These are phyloP conservation scores for Pestalotiopsis sp. DNA, from an alignment of 2,329 filamentous ascomycete species.

Conservation along the genomic window DNA sequence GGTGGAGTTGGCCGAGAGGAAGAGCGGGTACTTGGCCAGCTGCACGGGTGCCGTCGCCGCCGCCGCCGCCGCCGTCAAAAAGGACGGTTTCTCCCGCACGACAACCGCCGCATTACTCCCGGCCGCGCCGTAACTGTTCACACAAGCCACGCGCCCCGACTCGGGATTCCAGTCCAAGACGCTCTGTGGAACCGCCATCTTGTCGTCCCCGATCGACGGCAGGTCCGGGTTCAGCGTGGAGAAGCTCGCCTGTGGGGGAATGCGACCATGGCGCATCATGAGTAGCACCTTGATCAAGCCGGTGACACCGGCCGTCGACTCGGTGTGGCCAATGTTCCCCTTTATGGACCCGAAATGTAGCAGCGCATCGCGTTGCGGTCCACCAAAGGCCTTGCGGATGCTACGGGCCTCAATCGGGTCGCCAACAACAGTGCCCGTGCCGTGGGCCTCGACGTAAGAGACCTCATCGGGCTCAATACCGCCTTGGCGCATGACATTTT, in stretches of 20 bases:
- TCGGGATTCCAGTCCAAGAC: background rate
- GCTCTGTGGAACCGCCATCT: background rate
- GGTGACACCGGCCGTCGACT: slow-evolving; percentile 21
- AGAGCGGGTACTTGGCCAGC: background rate
- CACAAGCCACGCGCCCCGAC: background rate
- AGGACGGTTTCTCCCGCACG: slow-evolving; percentile 10
- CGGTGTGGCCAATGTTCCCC: slow-evolving; percentile 23
- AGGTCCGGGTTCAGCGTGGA: slow-evolving; percentile 13
- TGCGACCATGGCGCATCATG: slow-evolving; percentile 18
- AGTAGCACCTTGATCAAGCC: slow-evolving; percentile 23
- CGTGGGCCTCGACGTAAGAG: slow-evolving; percentile 41
- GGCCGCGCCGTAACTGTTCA: slow-evolving; percentile 24
- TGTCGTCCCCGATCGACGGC: background rate
- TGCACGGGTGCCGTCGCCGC: background rate
- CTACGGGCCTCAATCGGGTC: slow-evolving; percentile 33
- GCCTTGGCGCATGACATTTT: slow-evolving; percentile 30
- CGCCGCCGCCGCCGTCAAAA: background rate
- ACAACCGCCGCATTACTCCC: slow-evolving; percentile 22
- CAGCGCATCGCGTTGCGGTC: background rate
- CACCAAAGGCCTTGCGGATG: slow-evolving; percentile 13
- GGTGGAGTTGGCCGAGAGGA: slow-evolving; percentile 1
- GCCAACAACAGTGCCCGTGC: slow-evolving; percentile 43
- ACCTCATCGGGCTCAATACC: slow-evolving; percentile 28
- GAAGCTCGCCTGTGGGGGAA: slow-evolving; percentile 20
- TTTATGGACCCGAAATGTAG: slow-evolving; percentile 31